phyloP scores from a whole-genome alignment of 345 rosid species.

The Hibiscus syriacus region DNA sequence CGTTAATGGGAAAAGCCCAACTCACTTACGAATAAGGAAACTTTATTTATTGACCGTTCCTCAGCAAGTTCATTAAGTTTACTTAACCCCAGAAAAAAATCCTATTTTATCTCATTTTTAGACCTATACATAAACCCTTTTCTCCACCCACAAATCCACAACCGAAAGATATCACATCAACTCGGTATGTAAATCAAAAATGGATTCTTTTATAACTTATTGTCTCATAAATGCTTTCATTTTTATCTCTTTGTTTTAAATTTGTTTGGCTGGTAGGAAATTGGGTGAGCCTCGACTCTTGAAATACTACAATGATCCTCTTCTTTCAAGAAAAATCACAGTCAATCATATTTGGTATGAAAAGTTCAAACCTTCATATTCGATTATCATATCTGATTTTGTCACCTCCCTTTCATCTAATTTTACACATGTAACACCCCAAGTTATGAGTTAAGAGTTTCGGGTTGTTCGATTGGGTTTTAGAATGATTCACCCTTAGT shows the following conservation, averaged over 20 bases:
- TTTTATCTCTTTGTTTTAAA: constrained; percentile 29
- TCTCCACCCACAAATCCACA: neutral
- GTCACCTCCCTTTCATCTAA: too few relatives aligned
- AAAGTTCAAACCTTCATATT: too few relatives aligned
- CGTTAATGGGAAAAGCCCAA: constrained; percentile 11
- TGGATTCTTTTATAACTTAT: constrained; percentile 29
- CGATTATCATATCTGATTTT: too few relatives aligned
- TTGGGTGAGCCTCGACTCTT: too few relatives aligned
- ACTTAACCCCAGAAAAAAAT: neutral
- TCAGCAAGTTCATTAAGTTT: constrained; percentile 29
- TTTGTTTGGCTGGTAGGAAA: constrained; percentile 36
- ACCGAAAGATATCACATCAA: constrained; percentile 19
- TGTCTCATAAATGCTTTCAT: constrained; percentile 20
- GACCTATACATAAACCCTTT: constrained; percentile 19
- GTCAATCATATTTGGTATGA: too few relatives aligned
- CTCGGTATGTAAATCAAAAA: constrained; percentile 20
- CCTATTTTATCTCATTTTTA: neutral
- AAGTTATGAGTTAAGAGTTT: too few relatives aligned
- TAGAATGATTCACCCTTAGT: too few relatives aligned
- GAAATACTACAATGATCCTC: too few relatives aligned
- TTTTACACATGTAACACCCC: too few relatives aligned
- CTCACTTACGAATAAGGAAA: neutral
- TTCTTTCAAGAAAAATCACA: too few relatives aligned
- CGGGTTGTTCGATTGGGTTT: too few relatives aligned
- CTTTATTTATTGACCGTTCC: constrained; percentile 21